Evolutionary conservation across 2,329 filamentous ascomycete genomes (phyloP).

Genomic region (Malbranchea cinnamomea): DNA sequence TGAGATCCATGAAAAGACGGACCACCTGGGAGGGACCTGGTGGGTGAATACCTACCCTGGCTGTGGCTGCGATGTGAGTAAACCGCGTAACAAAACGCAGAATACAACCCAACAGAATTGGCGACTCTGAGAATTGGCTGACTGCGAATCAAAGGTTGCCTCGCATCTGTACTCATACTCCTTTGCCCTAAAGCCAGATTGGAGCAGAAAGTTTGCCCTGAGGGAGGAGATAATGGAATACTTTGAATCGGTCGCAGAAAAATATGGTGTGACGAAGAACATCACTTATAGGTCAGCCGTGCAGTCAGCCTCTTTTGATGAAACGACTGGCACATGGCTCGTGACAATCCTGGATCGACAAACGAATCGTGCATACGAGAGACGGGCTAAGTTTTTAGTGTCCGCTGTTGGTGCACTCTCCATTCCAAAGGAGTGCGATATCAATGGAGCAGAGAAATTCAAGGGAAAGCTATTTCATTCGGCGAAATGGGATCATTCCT

Average conservation of each 20-base stretch:
- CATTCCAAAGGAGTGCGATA: slow-evolving; percentile 15
- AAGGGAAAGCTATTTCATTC: slow-evolving; percentile 26
- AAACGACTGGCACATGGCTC: slow-evolving; percentile 14
- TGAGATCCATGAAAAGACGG: slow-evolving; percentile 30
- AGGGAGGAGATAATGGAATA: slow-evolving; percentile 23
- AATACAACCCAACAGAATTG: background rate
- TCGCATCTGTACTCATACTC: slow-evolving; percentile 30
- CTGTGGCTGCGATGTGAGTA: slow-evolving; percentile 23
- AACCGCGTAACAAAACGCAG: background rate
- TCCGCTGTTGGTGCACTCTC: slow-evolving; percentile 19
- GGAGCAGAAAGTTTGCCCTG: slow-evolving; percentile 22
- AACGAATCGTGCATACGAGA: slow-evolving; percentile 11
- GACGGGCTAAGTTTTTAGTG: slow-evolving; percentile 15
- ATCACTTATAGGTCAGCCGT: slow-evolving; percentile 13
- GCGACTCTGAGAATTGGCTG: background rate
- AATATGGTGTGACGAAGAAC: slow-evolving; percentile 12
- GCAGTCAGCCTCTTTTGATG: slow-evolving; percentile 11
- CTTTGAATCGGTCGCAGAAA: slow-evolving; percentile 11
- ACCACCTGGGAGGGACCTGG: slow-evolving; percentile 25
- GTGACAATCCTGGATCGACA: slow-evolving; percentile 14
- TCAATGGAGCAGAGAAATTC: slow-evolving; percentile 18
- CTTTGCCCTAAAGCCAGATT: slow-evolving; percentile 27
- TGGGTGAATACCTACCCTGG: slow-evolving; percentile 22
- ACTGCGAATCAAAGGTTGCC: slow-evolving; percentile 14
- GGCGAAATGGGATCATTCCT: slow-evolving; percentile 26